Base-by-base conservation (phyloP, 2,329 filamentous ascomycete species). In the Phaeoacremonium minimum region DNA sequence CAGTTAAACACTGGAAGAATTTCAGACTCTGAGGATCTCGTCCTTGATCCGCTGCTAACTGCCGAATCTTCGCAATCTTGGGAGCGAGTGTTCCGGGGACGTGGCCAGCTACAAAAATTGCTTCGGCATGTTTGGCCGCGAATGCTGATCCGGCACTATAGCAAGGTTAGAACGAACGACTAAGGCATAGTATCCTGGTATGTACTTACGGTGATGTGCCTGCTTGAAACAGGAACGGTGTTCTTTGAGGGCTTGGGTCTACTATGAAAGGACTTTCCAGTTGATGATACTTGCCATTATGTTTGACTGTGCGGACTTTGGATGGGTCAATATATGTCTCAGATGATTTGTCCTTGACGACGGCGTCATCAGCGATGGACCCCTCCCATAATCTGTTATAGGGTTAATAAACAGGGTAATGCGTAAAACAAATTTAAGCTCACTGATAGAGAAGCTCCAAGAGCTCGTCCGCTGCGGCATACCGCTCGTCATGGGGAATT, bases 101-200 rank as follows among this genome's bases (percentile, higher is more conserved):
- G 46, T 81, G 77, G 0, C 73, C 75, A 0, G 70, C 74, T 1
- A 83, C 68, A 43, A 83, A 83, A 30, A 84, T 77, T 2, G 71
- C 77, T 47, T 85, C 80, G 0, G 80, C 80, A 44, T 84, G 76
- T 36, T 75, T 72, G 0, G 78, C 74, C 0, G 77, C 77, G 43
- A 85, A 84, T 0, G 57, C 55, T 43, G 77, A 79, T 1, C 77
- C 79, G 0, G 75, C 67, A 36, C 67, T 75, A 5, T 26, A 26
- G 22, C 22, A 26, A n/a, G n/a, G 22, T 26, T 26, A 26, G 22
- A 26, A 9, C n/a, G 22, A n/a, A 26, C 9, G n/a, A n/a, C n/a
- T 26, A 26, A 9, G 9, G 9, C 22, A 26, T 9, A n/a, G 22
- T 26, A 26, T 26, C 22, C n/a, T 26, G 9, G 9, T 26, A 9